phyloP scores from a whole-genome alignment of 2,329 filamentous ascomycete genomes.

The Trichoderma citrinoviride region DNA sequence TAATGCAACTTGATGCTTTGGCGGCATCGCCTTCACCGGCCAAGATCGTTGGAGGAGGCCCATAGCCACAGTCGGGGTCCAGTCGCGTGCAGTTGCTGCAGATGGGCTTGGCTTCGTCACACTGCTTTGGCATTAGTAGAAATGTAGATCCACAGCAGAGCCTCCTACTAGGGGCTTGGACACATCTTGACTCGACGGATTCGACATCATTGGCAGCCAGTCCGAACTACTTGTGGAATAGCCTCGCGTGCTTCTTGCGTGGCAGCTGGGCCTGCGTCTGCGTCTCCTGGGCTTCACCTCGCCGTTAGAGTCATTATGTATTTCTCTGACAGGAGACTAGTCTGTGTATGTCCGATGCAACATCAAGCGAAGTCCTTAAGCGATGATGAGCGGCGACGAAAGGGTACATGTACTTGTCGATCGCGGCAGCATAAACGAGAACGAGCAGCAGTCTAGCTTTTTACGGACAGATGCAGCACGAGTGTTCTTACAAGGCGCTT shows the following conservation, averaged over 20 bases:
- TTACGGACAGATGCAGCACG: neutral
- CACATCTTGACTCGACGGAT: slow-evolving; percentile 28
- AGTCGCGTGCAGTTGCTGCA: slow-evolving; percentile 27
- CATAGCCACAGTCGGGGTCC: slow-evolving; percentile 25
- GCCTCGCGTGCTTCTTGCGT: slow-evolving; percentile 20
- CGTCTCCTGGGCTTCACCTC: neutral
- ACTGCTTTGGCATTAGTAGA: slow-evolving; percentile 23
- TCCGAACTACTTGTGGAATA: slow-evolving; percentile 30
- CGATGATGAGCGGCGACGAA: slow-evolving; percentile 3
- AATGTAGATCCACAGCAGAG: neutral
- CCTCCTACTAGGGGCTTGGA: neutral
- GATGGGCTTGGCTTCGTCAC: slow-evolving; percentile 27
- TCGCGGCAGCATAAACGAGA: neutral
- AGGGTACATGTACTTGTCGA: neutral
- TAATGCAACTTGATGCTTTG: neutral
- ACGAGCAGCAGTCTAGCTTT: neutral
- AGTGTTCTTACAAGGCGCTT: neutral
- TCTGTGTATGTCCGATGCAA: neutral
- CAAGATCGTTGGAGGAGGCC: neutral
- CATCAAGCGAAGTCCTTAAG: neutral
- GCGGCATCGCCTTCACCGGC: neutral
- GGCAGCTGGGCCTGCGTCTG: neutral
- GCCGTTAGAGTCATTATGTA: neutral
- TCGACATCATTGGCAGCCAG: slow-evolving; percentile 28
- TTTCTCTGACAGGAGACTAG: neutral